Evolutionary conservation across 495 filamentous ascomycete genomes (phyloP), one percentile per base, ranked within the genome.

Genomic region (Penicillium alfredii): DNA sequence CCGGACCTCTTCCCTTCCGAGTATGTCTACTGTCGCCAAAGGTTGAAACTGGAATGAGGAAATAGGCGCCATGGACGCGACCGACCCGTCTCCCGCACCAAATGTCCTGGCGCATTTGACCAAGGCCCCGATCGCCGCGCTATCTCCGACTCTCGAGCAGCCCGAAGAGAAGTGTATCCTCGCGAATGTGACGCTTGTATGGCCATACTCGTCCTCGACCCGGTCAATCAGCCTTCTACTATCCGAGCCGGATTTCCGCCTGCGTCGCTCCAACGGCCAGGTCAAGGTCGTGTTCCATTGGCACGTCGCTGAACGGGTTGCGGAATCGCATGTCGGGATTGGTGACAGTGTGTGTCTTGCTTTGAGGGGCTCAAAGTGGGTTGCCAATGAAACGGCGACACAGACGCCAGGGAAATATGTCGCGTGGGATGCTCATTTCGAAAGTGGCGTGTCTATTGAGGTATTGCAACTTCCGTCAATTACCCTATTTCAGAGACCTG

Each of bases 171-270:
- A 53, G 30, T 63, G 61, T n/a, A 64, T 88, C 17, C 60, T 65
- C 33, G 88, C 81, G 9, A 69, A 86, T 1, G 79, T 95, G 21
- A 86, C 84, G 4, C 77, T 98, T 11, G 76, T 88, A 29, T 96
- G 92, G 90, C 92, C 92, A 0, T 98, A 84, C 59, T 94, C 84
- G 21, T 80, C 80, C 4, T 81, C 84, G 9, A 80, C 73, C 5
- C 69, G 72, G 24, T 79, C 77, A 7, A 63, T 86, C 44, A 79
- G 86, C 32, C 74, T 98, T 19, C 73, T 88, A 2, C 71, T 95
- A 4, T 82, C 83, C 8, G 92, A 96, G 38, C 79, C 82, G 15
- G 89, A 98, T 51, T 85, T 92, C 49, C 82, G 86, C 25, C 75
- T 94, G 21, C 86, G 92, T 12, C 72, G 74, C 14, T 67, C 65